A percentile compares a stretch with the other conserved stretches of the same genome.
Evolutionary conservation across 495 filamentous ascomycete genomes (phyloP).

Genomic region (Daldinia bambusicola): DNA sequence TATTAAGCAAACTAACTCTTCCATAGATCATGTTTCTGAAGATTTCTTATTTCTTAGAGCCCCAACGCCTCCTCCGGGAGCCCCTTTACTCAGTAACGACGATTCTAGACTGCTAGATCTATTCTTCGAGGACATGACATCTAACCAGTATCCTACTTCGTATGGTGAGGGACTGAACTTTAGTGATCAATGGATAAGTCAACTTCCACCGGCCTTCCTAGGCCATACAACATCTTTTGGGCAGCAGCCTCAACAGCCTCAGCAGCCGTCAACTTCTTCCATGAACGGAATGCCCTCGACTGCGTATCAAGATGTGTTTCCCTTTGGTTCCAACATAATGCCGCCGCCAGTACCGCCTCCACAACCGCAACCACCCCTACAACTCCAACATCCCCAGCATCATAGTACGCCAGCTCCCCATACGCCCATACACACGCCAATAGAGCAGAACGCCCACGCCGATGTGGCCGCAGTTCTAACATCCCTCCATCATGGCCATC

Average conservation of each 20-base stretch:
- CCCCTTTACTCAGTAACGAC: constrained; percentile 68
- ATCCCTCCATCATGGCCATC: constrained; percentile 41
- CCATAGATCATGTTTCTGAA: constrained; percentile 57
- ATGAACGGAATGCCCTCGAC: constrained; percentile 31
- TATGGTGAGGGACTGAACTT: constrained; percentile 61
- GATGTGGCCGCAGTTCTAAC: constrained; percentile 44
- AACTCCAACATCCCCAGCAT: constrained; percentile 36
- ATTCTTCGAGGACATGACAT: constrained; percentile 70
- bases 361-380: constrained; percentile 37
- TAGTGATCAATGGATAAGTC: constrained; percentile 63
- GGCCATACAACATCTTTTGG: constrained; percentile 71
- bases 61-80: constrained; percentile 67
- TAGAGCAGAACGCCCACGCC: constrained; percentile 43
- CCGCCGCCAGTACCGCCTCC: constrained; percentile 47
- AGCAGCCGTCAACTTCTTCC: constrained; percentile 34
- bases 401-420: constrained; percentile 24
- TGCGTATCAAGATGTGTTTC: constrained; percentile 35
- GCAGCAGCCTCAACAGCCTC: constrained; percentile 53
- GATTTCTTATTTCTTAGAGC: constrained; percentile 66
- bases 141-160: constrained; percentile 63
- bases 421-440: constrained; percentile 20
- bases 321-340: constrained; percentile 46
- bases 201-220: constrained; percentile 69
- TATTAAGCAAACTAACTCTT: constrained; percentile 41
- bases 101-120: constrained; percentile 69